phyloP scores from a whole-genome alignment of 805 yeast genomes.

The Lachancea fermentati region DNA sequence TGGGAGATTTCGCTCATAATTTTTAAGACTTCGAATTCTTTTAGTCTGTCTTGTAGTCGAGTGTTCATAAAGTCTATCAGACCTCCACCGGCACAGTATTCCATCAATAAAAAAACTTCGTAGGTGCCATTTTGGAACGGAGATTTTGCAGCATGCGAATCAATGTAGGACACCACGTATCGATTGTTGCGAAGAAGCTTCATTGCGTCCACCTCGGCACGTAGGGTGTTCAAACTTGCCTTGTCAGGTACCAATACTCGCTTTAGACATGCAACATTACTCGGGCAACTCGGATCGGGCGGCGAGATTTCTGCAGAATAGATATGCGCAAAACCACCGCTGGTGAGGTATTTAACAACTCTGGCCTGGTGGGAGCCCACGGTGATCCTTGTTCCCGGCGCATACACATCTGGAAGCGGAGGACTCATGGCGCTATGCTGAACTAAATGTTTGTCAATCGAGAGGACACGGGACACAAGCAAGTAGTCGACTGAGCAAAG shows the following conservation, averaged over 20 bases:
- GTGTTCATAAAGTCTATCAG: constrained; percentile 77
- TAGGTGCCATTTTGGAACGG: constrained; percentile 46
- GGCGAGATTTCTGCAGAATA: constrained; percentile 72
- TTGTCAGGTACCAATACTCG: constrained; percentile 95
- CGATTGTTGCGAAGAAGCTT: constrained; percentile 73
- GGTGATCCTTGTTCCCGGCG: constrained; percentile 70
- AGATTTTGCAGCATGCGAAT: constrained; percentile 87
- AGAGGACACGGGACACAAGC: too few relatives aligned
- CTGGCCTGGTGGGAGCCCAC: constrained; percentile 80
- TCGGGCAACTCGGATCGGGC: constrained; percentile 43
- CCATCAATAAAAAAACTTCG: constrained; percentile 78
- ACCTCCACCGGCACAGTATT: constrained; percentile 69
- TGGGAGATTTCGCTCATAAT: constrained; percentile 66
- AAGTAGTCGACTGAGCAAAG: too few relatives aligned
- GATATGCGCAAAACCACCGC: constrained; percentile 96
- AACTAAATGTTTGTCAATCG: too few relatives aligned
- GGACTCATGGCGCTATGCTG: too few relatives aligned
- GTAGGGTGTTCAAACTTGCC: constrained; percentile 66
- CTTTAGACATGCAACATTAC: constrained; percentile 71
- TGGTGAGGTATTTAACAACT: constrained; percentile 67
- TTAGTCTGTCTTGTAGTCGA: constrained; percentile 56
- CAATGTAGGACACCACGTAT: constrained; percentile 84
- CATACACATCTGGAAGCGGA: constrained; percentile 58
- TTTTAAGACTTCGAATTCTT: constrained; percentile 60
- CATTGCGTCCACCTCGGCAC: constrained; percentile 98